Evolutionary conservation across 2,329 filamentous ascomycete species (phyloP).

Genomic region (Septoria petroselini): DNA sequence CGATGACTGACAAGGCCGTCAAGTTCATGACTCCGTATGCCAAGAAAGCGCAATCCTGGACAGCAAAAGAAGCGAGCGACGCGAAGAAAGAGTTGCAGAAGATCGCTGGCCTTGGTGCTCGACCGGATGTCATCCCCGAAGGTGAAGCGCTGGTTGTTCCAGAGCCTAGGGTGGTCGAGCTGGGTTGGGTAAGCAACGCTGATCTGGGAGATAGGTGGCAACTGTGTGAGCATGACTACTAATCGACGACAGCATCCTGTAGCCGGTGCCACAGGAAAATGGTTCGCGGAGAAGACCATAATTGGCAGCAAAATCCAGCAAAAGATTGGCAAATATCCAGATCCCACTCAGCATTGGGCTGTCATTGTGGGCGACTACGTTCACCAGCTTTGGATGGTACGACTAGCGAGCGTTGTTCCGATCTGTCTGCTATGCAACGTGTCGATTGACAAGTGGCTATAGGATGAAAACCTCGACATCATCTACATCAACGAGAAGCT

Average conservation of each 20-base stretch:
- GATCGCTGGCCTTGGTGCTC: slow-evolving; percentile 14
- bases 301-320: slow-evolving; percentile 19
- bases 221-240: too few relatives aligned
- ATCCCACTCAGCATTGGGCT: slow-evolving; percentile 26
- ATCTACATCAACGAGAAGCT: slow-evolving; percentile 26
- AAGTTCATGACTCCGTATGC: slow-evolving; percentile 14
- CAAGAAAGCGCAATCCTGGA: slow-evolving; percentile 20
- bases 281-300: slow-evolving; percentile 22
- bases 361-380: slow-evolving; percentile 24
- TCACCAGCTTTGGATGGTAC: slow-evolving; percentile 26
- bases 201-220: background rate
- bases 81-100: slow-evolving; percentile 18
- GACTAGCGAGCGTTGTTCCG: background rate
- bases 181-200: slow-evolving; percentile 18
- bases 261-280: slow-evolving; percentile 17
- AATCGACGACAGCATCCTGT: slow-evolving; percentile 16
- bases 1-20: slow-evolving; percentile 16
- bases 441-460: too few relatives aligned
- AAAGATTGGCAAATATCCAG: slow-evolving; percentile 23
- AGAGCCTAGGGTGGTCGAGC: slow-evolving; percentile 16
- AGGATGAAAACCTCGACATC: slow-evolving; percentile 22
- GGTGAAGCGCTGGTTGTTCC: slow-evolving; percentile 19
- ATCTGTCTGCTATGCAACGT: too few relatives aligned
- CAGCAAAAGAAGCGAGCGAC: slow-evolving; percentile 17
- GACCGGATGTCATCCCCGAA: slow-evolving; percentile 18